Conservation (phyloP, 2,329 filamentous ascomycete species). For the Aureobasidium sp. region DNA sequence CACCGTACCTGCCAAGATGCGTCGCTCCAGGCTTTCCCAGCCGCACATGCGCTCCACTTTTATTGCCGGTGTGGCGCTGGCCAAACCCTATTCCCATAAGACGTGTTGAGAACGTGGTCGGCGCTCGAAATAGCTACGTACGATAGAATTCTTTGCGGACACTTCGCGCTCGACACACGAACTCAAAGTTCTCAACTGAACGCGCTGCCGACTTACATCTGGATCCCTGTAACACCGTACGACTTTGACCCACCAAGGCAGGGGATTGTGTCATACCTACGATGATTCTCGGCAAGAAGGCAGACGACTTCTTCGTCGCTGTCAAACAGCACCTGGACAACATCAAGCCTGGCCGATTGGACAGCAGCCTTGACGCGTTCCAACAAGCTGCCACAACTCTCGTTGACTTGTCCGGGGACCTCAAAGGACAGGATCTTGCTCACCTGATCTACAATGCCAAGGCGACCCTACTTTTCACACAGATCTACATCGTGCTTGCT, state of each 20-base stretch:
- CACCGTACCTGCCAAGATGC: slow-evolving; percentile 4
- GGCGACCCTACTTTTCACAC: background rate
- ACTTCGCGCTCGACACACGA: background rate
- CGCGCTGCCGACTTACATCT: background rate
- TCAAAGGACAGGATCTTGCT: background rate
- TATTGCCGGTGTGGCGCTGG: background rate
- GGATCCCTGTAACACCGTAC: background rate
- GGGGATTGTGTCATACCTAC: background rate
- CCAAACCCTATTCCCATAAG: background rate
- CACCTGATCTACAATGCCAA: slow-evolving; percentile 8
- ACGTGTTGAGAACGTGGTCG: background rate
- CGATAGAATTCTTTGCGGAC: background rate
- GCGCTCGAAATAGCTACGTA: background rate
- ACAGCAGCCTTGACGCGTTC: background rate
- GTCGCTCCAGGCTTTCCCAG: background rate
- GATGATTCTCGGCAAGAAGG: slow-evolving; percentile 1
- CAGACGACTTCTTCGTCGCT: slow-evolving; percentile 5
- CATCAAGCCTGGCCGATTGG: background rate
- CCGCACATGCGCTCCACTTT: background rate
- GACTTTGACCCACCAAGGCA: background rate
- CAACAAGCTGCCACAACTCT: slow-evolving; percentile 2
- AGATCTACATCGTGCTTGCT: background rate
- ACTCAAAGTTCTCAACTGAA: background rate
- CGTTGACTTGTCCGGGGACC: slow-evolving; percentile 1
- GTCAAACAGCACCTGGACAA: background rate